These are phyloP conservation scores for Diospyros kaki DNA, from an alignment of 148 eudicot genomes.

Conservation along the genomic window DNA sequence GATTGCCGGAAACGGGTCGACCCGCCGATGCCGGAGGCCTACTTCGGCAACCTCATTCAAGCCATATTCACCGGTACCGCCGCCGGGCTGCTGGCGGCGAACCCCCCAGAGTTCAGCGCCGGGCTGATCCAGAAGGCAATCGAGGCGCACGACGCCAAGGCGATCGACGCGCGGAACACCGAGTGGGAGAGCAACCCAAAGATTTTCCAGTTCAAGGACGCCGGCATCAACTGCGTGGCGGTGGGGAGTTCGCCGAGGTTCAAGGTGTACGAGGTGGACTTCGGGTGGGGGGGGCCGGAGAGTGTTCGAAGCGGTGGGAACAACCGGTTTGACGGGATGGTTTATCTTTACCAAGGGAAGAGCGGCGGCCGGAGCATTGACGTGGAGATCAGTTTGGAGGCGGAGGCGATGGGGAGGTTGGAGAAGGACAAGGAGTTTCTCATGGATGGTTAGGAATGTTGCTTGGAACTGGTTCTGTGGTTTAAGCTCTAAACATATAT, in stretches of 20 bases:
- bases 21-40: conserved; percentile 89
- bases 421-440: conserved; percentile 78
- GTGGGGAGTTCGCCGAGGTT: conserved; percentile 95
- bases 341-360: conserved; percentile 80
- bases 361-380: conserved; percentile 77
- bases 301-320: conserved; percentile 89
- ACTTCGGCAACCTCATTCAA: conserved; percentile 94
- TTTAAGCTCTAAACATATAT: too few species aligned
- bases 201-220: conserved; percentile 86
- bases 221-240: conserved; percentile 90
- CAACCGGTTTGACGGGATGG: conserved; percentile 96
- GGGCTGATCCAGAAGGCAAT: conserved; percentile 55
- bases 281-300: conserved; percentile 81
- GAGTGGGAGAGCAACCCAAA: conserved; percentile 84
- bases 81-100: conserved; percentile 54
- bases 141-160: conserved; percentile 51
- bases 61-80: conserved; percentile 87
- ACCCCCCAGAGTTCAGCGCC: conserved; percentile 65
- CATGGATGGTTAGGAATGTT: conserved; percentile 28
- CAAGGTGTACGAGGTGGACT: conserved; percentile 87
- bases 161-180: conserved; percentile 54
- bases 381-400: conserved; percentile 86
- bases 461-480: too few species aligned
- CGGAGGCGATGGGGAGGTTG: conserved; percentile 67
- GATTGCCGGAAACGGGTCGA: conserved; percentile 83